phyloP scores from a whole-genome alignment of 1,284 basidiomycete species.

The Rhodofomes roseus region DNA sequence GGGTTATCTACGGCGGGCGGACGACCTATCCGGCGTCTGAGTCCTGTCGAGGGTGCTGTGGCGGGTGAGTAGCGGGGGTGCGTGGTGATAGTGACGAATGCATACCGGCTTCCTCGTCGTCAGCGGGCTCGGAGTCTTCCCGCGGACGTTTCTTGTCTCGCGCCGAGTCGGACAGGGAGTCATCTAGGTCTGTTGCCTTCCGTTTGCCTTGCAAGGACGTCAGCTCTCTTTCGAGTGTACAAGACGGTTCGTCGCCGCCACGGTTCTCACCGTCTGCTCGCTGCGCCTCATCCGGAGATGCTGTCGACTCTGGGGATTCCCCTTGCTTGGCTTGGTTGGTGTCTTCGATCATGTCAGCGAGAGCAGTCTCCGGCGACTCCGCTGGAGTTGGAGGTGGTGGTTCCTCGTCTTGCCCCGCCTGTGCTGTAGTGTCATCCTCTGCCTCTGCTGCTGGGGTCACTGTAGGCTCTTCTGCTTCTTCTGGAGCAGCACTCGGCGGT shows the following conservation, averaged over 20 bases:
- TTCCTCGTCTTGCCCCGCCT: background rate
- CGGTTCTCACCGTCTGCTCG: background rate
- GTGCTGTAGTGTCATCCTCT: background rate
- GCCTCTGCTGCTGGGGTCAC: background rate
- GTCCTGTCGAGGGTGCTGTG: slow-evolving; percentile 25
- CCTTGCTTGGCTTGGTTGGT: slow-evolving; percentile 10
- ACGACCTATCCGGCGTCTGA: slow-evolving; percentile 18
- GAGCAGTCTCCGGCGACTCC: background rate
- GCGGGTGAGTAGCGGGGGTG: background rate
- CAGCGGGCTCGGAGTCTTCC: slow-evolving; percentile 65
- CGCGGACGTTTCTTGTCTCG: slow-evolving; percentile 62
- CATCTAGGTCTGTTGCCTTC: slow-evolving; percentile 55
- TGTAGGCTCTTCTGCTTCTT: background rate
- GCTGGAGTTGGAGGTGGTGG: slow-evolving; percentile 5
- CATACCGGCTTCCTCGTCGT: slow-evolving; percentile 60
- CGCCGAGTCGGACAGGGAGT: slow-evolving; percentile 39
- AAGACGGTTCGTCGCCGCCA: background rate
- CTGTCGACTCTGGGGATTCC: background rate
- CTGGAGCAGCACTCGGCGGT: slow-evolving; percentile 4
- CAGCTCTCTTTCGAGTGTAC: background rate
- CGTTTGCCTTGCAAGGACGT: slow-evolving; percentile 57
- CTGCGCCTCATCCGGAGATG: background rate
- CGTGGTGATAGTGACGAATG: background rate
- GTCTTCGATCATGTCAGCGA: slow-evolving; percentile 7
- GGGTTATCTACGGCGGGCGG: slow-evolving; percentile 39